Conservation (phyloP, 2,329 filamentous ascomycete species). For the Fusarium staphyleae region DNA sequence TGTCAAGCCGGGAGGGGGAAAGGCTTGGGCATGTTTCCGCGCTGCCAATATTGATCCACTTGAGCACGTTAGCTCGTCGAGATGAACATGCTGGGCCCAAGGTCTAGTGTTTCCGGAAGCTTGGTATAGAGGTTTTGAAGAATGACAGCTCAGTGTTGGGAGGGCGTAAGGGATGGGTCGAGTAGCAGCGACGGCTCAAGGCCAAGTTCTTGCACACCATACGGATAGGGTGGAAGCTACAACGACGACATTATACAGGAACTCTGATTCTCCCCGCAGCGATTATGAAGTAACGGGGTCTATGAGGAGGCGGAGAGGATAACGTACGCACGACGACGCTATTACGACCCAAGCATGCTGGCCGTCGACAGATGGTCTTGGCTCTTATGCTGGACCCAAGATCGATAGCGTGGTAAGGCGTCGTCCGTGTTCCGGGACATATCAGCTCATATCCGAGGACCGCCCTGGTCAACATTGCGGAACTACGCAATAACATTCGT, state of each 20-base stretch:
- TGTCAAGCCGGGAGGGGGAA: background rate
- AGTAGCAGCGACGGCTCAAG: background rate
- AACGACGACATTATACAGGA: background rate
- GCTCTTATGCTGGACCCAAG: slow-evolving; percentile 1
- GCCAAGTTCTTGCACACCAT: background rate
- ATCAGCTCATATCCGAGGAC: background rate
- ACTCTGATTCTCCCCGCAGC: background rate
- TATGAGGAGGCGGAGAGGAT: background rate
- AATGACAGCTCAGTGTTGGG: background rate
- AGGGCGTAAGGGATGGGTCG: background rate
- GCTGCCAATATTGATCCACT: slow-evolving; percentile 18
- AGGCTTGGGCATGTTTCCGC: background rate
- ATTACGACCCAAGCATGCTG: background rate
- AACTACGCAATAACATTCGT: background rate
- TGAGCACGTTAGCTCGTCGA: slow-evolving; percentile 17
- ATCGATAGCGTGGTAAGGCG: background rate
- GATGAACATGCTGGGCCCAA: slow-evolving; percentile 24
- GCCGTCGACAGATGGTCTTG: background rate
- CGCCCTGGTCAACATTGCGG: background rate
- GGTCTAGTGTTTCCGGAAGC: slow-evolving; percentile 9
- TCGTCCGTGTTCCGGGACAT: background rate
- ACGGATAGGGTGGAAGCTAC: background rate
- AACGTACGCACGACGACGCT: background rate
- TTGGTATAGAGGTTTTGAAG: slow-evolving; percentile 1
- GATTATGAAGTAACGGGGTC: background rate